Conservation (phyloP, 108 stramenopile genomes). For the Cyclotella sp. region DNA sequence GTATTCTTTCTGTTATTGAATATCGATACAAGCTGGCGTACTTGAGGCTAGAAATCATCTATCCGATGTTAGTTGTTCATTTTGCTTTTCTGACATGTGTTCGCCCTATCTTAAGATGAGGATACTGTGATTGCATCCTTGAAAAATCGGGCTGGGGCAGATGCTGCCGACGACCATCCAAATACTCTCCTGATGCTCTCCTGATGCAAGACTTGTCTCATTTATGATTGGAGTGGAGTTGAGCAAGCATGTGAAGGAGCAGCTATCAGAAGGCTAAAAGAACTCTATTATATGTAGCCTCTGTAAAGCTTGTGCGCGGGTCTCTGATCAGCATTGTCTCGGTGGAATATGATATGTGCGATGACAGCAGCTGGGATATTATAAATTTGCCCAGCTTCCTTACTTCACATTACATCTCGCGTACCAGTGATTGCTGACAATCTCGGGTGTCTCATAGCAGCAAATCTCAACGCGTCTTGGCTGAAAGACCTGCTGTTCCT, state of each 20-base stretch:
- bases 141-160: conserved; percentile 9
- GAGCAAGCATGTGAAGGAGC: conserved; percentile 47
- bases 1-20: conserved; percentile 71
- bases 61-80: neutral
- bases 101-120: conserved; percentile 11
- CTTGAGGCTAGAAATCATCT: conserved; percentile 28
- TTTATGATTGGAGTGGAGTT: conserved; percentile 76
- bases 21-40: conserved; percentile 57
- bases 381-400: conserved; percentile 56
- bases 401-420: conserved; percentile 43
- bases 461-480: conserved; percentile 74
- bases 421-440: conserved; percentile 59
- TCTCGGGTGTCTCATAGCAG: conserved; percentile 67
- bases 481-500: conserved; percentile 83
- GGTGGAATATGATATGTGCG: conserved; percentile 86
- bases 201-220: conserved; percentile 70
- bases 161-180: conserved; percentile 15
- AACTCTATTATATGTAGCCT: conserved; percentile 54
- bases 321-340: conserved; percentile 75
- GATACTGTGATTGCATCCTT: conserved; percentile 7
- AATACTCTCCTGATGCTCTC: conserved; percentile 67
- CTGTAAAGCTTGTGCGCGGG: conserved; percentile 84
- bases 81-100: neutral
- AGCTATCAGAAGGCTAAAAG: conserved; percentile 48
- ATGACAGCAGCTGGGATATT: conserved; percentile 75